These are phyloP conservation scores for Rhododendron vialii DNA, from an alignment of 148 eudicot species.

Conservation along the genomic window DNA sequence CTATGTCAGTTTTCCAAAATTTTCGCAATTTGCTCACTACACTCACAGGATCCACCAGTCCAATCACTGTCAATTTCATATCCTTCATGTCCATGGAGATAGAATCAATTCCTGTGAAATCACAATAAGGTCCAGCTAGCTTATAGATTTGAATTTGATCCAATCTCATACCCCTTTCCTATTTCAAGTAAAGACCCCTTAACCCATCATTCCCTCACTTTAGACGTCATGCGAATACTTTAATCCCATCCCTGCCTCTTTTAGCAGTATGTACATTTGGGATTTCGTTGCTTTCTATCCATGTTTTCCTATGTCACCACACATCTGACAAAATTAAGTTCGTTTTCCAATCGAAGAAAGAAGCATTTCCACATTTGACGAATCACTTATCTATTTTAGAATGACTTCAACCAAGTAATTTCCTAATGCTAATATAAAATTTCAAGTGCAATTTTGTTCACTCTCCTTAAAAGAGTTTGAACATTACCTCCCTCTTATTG, in stretches of 20 bases:
- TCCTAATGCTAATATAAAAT: background rate
- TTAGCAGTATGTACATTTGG: background rate
- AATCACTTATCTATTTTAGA: background rate
- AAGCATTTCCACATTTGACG: background rate
- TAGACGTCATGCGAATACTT: background rate
- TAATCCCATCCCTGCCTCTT: background rate
- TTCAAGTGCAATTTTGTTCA: no score
- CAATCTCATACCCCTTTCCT: background rate
- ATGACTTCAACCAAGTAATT: background rate
- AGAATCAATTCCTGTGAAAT: constrained; percentile 48
- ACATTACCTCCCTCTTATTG: no score
- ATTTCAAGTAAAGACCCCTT: background rate
- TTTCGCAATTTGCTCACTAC: constrained; percentile 51
- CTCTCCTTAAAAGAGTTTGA: no score
- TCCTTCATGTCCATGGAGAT: constrained; percentile 60
- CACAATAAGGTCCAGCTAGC: background rate
- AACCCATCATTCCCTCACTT: background rate
- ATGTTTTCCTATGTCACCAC: background rate
- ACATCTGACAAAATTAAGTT: background rate
- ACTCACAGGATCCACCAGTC: constrained; percentile 49
- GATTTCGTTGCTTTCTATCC: background rate
- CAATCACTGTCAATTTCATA: constrained; percentile 41
- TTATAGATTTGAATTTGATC: background rate
- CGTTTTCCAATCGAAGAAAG: background rate
- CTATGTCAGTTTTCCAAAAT: constrained; percentile 41